Evolutionary conservation across 176 grass and related monocot genomes (phyloP), one percentile per base, ranked within the genome.

Genomic region (Luzula sylvatica): DNA sequence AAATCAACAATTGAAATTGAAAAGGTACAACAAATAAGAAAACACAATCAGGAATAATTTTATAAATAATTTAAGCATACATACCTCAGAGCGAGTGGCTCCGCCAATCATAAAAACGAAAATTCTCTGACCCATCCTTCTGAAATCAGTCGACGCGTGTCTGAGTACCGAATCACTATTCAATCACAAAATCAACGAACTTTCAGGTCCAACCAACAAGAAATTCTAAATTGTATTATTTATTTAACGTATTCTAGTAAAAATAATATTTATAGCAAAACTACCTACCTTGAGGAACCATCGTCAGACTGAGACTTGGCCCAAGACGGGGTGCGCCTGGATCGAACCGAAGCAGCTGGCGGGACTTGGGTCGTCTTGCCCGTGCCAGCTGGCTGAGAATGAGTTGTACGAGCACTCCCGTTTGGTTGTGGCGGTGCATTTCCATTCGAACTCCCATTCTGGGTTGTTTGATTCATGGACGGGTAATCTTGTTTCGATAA

Each of bases 81-180:
- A 3, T 89, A 96, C 92, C 77, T 96, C 81, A 30, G 92, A 96
- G 66, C 92, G 65, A 70, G 92, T 96, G 15, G 92, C 92, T 72
- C 92, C 85, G 38, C 92, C 92, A 68, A 96, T 71, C 58, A 96
- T 82, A 70, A 89, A 89, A 56, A 96, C 50, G 56, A 96, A 89
- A 53, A 86, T 89, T 12, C 81, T 78, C 60, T 96, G 79, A 16
- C 92, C 92, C 82, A 89, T 83, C 50, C 86, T 96, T 65, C 82
- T 96, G 71, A 96, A 96, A 50, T 96, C 92, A 55, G 66, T 50
- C 15, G 81, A 79, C 7, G 64, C 65, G 15, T 89, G 74, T 51
- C 71, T 78, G 27, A 96, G 35, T 57, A 82, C 60, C 23, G 85
- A 96, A 70, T 96, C 92, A 69, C 92, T 96, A 50, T n/a, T n/a